Evolutionary conservation across 1,284 basidiomycete species (phyloP), one percentile per base, ranked within the genome.

Genomic region (Boletus smithii): DNA sequence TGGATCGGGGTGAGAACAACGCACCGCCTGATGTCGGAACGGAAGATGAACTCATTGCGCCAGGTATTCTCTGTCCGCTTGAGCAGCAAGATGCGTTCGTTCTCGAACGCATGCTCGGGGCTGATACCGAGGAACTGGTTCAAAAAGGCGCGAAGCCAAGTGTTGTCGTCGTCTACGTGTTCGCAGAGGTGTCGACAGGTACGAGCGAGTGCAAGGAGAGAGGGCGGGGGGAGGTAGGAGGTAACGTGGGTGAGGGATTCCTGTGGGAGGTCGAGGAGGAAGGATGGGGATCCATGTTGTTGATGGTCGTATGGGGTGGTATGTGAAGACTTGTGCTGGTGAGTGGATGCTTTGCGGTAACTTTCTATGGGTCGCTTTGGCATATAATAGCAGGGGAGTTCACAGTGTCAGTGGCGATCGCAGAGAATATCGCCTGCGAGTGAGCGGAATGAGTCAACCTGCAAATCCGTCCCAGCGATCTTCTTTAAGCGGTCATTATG

Each of bases 231-330:
- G 44, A 93, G 81, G 62, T 81, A 83, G 9, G 86, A 75, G n/a
- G 88, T 86, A 69, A 92, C 76, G 53, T 88, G 85, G 30, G 81
- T 81, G 67, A 92, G 83, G 23, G 83, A 83, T 63, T 93, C 90
- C 29, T 73, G 67, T 20, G 90, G 88, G 43, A 88, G 54, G 57
- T 69, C 67, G 57, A 83, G 75, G 42, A 84, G 67, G 42, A 71
- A 60, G 38, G 56, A 63, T 7, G 23, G 23, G 23, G 23, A 24
- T 71, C 80, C 83, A 86, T 87, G 70, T 64, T 85, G 77, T 22
- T 1, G 5, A 16, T 32, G 22, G 26, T 45, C 17, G 39, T 35
- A 8, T 10, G 44, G 10, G 26, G 8, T 5, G 6, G 22, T 36
- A 4, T 44, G 29, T 3, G 23, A 43, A 3, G 20, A 24, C 18